Percentiles rank a stretch among this genome's conserved stretches.
phyloP scores from a whole-genome alignment of 129 eudicot species.

The Calendula officinalis region DNA sequence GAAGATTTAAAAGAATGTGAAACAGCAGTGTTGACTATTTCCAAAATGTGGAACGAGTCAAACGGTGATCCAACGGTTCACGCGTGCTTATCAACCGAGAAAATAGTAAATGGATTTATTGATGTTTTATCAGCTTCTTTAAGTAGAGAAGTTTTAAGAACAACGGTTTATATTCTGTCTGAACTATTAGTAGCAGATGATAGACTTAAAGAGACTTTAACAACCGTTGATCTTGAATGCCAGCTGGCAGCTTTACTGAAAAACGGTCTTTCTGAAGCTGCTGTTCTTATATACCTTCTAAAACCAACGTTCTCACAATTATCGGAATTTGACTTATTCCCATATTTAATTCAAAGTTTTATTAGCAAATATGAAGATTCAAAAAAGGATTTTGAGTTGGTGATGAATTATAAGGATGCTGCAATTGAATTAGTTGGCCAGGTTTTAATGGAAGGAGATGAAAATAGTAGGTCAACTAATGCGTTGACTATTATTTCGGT shows the following conservation, averaged over 20 bases:
- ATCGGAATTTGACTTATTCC: slow-evolving; percentile 40
- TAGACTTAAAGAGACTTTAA: slow-evolving; percentile 47
- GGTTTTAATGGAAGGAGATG: slow-evolving; percentile 63
- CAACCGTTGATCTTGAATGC: slow-evolving; percentile 58
- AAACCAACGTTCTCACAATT: slow-evolving; percentile 71
- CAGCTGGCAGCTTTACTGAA: slow-evolving; percentile 50
- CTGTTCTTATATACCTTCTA: slow-evolving; percentile 54
- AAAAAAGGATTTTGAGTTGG: slow-evolving; percentile 40
- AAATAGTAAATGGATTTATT: slow-evolving; percentile 58
- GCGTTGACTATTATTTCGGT: slow-evolving; percentile 47
- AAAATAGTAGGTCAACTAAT: slow-evolving; percentile 41
- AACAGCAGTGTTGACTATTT: slow-evolving; percentile 50
- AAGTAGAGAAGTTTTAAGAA: slow-evolving; percentile 55
- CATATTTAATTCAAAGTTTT: slow-evolving; percentile 45
- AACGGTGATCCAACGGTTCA: slow-evolving; percentile 54
- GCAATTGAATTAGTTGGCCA: slow-evolving; percentile 62
- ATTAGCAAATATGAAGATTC: slow-evolving; percentile 45
- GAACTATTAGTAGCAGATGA: slow-evolving; percentile 62
- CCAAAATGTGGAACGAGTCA: slow-evolving; percentile 61
- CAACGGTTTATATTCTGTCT: slow-evolving; percentile 58
- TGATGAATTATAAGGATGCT: slow-evolving; percentile 71
- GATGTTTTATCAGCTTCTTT: slow-evolving; percentile 74
- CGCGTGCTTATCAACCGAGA: slow-evolving; percentile 52
- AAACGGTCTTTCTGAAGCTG: slow-evolving; percentile 75
- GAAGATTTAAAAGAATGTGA: slow-evolving; percentile 78